A percentile compares a stretch with the other conserved stretches of the same genome.
Conservation (phyloP, 306 rosid genomes). For the Fragaria vesca region DNA sequence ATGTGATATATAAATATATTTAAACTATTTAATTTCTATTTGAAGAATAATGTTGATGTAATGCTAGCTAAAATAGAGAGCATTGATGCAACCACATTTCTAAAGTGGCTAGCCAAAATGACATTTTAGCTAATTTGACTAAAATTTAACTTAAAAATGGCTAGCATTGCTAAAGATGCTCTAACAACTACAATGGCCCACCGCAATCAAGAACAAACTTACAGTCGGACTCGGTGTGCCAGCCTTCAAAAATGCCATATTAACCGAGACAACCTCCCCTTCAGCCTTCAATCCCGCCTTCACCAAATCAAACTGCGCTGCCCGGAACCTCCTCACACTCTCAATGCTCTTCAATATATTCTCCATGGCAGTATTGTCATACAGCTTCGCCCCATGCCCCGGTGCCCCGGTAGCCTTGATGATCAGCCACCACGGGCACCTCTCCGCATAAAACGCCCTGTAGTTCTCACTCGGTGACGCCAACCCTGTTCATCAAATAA, state of each 20-base stretch:
- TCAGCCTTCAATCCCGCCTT: constrained; percentile 81
- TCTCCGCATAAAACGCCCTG: constrained; percentile 74
- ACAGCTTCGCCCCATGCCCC: constrained; percentile 94
- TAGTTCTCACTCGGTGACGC: constrained; percentile 64
- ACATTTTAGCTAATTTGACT: too few species aligned
- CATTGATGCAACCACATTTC: too few species aligned
- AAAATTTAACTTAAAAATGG: too few species aligned
- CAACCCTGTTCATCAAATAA: constrained; percentile 43
- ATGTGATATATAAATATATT: too few species aligned
- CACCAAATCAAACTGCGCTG: constrained; percentile 77
- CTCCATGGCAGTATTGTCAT: constrained; percentile 90
- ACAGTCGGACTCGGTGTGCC: constrained; percentile 93
- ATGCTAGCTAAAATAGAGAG: too few species aligned
- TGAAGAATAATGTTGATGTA: too few species aligned
- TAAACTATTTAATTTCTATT: too few species aligned
- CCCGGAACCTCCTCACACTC: constrained; percentile 67
- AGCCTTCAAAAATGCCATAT: constrained; percentile 80
- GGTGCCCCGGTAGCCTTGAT: constrained; percentile 87
- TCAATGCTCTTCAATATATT: constrained; percentile 88
- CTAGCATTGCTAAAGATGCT: too few species aligned
- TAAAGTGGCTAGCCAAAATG: too few species aligned
- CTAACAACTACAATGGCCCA: background rate
- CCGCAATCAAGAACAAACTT: constrained; percentile 27
- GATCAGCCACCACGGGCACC: constrained; percentile 81
- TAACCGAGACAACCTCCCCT: constrained; percentile 80